Percentiles rank a stretch among this genome's conserved stretches.
These are phyloP conservation scores for Peronosclerospora sorghi DNA, from an alignment of 352 stramenopile species.

Conservation along the genomic window DNA sequence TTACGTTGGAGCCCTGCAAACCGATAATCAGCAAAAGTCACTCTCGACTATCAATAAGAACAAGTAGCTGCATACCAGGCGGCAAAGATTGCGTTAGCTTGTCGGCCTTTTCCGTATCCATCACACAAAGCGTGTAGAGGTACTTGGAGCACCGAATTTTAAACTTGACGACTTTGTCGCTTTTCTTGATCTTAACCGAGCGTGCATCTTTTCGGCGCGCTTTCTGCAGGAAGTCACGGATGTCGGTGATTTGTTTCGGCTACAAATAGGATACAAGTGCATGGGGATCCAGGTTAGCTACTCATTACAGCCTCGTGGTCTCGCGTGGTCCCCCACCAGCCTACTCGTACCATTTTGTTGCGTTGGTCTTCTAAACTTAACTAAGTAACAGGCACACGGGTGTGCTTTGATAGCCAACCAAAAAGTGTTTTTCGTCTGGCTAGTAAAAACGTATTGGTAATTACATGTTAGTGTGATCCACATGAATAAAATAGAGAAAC, in stretches of 20 bases:
- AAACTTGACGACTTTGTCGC: slow-evolving; percentile 96
- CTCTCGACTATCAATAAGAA: not conserved
- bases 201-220: slow-evolving; percentile 95
- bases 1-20: slow-evolving; percentile 81
- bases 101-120: slow-evolving; percentile 98
- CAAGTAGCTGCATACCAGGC: slow-evolving; percentile 58
- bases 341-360: slow-evolving; percentile 62
- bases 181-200: slow-evolving; percentile 99
- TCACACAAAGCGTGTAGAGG: slow-evolving; percentile 98
- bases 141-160: slow-evolving; percentile 99
- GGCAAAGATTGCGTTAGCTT: slow-evolving; percentile 99
- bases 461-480: slow-evolving; percentile 8
- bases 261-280: slow-evolving; percentile 12
- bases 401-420: slow-evolving; percentile 23
- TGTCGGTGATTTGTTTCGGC: slow-evolving; percentile 99
- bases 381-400: slow-evolving; percentile 37
- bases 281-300: not conserved
- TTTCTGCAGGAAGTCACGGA: slow-evolving; percentile 99
- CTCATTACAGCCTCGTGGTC: not conserved
- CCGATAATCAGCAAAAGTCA: not conserved
- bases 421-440: slow-evolving; percentile 7
- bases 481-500: not conserved
- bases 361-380: slow-evolving; percentile 86
- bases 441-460: slow-evolving; percentile 9
- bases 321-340: not conserved